phyloP scores from a whole-genome alignment of 495 filamentous ascomycete genomes.

The Penicillium atrosanguineum region DNA sequence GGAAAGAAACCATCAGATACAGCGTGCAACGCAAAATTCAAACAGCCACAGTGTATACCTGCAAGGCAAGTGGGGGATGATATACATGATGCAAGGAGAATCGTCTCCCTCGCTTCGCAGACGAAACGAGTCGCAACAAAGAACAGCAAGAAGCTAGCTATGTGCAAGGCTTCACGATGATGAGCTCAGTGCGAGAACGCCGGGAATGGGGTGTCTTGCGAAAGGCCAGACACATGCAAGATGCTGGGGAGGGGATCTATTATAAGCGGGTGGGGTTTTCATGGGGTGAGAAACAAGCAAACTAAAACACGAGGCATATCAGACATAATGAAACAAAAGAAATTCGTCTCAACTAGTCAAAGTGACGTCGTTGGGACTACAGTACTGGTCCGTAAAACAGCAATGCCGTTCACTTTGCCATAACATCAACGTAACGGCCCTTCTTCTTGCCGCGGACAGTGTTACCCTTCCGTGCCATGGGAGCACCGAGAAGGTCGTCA shows the following conservation, averaged over 20 bases:
- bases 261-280: slow-evolving; percentile 18
- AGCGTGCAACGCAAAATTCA: background rate
- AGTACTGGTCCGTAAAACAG: background rate
- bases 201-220: slow-evolving; percentile 11
- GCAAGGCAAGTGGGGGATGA: slow-evolving; percentile 11
- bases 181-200: slow-evolving; percentile 22
- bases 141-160: slow-evolving; percentile 26
- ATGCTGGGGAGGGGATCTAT: slow-evolving; percentile 23
- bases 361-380: background rate
- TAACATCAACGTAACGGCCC: slow-evolving; percentile 88
- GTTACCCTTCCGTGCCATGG: slow-evolving; percentile 62
- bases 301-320: slow-evolving; percentile 15
- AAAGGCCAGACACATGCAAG: slow-evolving; percentile 23
- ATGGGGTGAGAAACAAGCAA: slow-evolving; percentile 11
- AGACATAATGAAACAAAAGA: slow-evolving; percentile 30
- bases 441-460: slow-evolving; percentile 74
- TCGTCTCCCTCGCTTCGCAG: slow-evolving; percentile 21
- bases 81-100: slow-evolving; percentile 30
- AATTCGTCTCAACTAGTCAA: slow-evolving; percentile 6
- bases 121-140: slow-evolving; percentile 17
- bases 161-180: slow-evolving; percentile 23
- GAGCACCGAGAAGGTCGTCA: slow-evolving; percentile 76
- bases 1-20: slow-evolving; percentile 9
- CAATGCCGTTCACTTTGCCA: slow-evolving; percentile 53
- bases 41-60: slow-evolving; percentile 7